Conservation (phyloP, 2,329 filamentous ascomycete genomes). For the Chrysoporthe cubensis region DNA sequence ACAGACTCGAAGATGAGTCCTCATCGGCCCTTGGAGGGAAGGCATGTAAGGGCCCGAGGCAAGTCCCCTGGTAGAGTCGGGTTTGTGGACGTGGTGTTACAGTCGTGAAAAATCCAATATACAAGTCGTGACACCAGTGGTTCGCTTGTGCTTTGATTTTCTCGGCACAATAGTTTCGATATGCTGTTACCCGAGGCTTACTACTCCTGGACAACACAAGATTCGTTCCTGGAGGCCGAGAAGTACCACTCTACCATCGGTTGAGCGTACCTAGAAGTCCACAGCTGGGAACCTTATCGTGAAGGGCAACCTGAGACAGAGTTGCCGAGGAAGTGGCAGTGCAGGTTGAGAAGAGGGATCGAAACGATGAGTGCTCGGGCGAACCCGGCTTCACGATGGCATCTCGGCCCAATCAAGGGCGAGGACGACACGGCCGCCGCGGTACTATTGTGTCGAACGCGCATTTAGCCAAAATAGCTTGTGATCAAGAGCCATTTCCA, state of each 20-base stretch:
- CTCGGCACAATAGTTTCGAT: neutral
- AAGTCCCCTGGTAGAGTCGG: neutral
- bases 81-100: neutral
- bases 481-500: conserved; percentile 8
- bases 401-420: conserved; percentile 12
- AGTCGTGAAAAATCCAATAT: neutral
- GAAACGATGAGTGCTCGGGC: conserved; percentile 20
- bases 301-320: neutral
- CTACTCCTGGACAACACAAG: neutral
- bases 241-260: neutral
- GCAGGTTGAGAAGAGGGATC: conserved; percentile 3
- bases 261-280: neutral
- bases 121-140: neutral
- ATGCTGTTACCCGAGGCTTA: neutral
- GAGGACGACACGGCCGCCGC: neutral
- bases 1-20: neutral
- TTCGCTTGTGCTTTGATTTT: neutral
- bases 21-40: neutral
- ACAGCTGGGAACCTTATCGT: neutral
- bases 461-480: conserved; percentile 18
- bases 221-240: neutral
- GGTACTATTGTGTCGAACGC: conserved; percentile 3
- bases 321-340: conserved; percentile 16
- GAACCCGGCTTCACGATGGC: conserved; percentile 21
- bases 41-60: neutral